Evolutionary conservation across 179 eudicot genomes (phyloP).

Genomic region (Heliamphora pulchella): DNA sequence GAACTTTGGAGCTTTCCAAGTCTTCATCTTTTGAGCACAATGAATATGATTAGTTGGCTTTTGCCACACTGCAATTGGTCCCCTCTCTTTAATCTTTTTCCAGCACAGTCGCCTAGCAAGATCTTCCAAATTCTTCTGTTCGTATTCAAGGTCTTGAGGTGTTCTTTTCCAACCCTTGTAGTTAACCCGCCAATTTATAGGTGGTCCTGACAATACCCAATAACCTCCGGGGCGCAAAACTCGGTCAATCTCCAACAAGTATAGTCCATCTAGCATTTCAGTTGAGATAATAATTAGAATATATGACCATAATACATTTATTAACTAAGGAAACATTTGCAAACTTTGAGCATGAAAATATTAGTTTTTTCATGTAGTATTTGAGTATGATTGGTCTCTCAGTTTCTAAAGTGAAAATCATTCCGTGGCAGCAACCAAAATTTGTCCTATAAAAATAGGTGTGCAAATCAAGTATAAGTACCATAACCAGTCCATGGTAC

Average conservation of each 20-base stretch:
- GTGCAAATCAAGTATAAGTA: conserved; percentile 19
- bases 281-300: neutral
- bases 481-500: conserved; percentile 65
- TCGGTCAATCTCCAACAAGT: conserved; percentile 67
- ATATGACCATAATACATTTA: neutral
- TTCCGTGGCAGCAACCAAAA: neutral
- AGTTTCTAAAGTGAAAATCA: neutral
- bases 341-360: neutral
- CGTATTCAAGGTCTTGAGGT: conserved; percentile 34
- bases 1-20: conserved; percentile 32
- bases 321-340: neutral
- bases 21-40: conserved; percentile 36
- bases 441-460: neutral
- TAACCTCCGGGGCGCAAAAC: conserved; percentile 78
- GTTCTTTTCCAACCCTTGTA: conserved; percentile 53
- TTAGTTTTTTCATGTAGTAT: neutral
- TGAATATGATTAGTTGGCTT: conserved; percentile 61
- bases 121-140: conserved; percentile 51
- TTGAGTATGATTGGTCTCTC: conserved; percentile 1
- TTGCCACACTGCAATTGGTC: conserved; percentile 53
- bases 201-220: conserved; percentile 79
- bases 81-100: conserved; percentile 48
- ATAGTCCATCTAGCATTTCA: conserved; percentile 46
- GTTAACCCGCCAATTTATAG: conserved; percentile 47
- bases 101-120: conserved; percentile 50